These are phyloP conservation scores for Crassisporium funariophilum DNA, from an alignment of 768 basidiomycete species.

Conservation along the genomic window DNA sequence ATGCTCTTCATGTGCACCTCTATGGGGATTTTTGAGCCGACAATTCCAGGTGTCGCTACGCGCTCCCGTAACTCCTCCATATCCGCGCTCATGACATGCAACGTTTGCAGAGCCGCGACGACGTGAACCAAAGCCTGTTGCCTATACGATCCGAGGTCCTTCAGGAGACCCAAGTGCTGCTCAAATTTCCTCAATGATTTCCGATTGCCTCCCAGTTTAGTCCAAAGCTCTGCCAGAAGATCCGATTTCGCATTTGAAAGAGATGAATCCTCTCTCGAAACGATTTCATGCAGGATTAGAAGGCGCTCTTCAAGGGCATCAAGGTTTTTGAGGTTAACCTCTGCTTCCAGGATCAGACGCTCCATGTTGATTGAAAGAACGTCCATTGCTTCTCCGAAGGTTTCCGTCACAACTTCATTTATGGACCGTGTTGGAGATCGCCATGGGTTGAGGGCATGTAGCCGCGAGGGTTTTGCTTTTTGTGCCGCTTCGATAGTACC, in stretches of 20 bases:
- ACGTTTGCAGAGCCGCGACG: conserved; percentile 59
- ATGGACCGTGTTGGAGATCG: conserved; percentile 30
- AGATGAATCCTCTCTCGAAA: conserved; percentile 56
- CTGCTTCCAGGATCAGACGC: conserved; percentile 69
- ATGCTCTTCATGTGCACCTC: conserved; percentile 81
- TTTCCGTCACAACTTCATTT: conserved; percentile 48
- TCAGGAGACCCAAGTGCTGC: conserved; percentile 53
- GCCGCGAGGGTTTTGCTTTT: conserved; percentile 33
- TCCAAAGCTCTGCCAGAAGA: conserved; percentile 71
- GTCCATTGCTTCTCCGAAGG: conserved; percentile 66
- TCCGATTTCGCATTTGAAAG: conserved; percentile 48
- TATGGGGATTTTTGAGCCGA: conserved; percentile 60
- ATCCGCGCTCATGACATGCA: conserved; percentile 67
- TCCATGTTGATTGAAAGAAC: conserved; percentile 52
- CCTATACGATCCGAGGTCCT: conserved; percentile 57
- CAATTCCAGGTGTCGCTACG: conserved; percentile 66
- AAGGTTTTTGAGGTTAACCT: conserved; percentile 55
- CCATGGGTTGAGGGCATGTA: conserved; percentile 43
- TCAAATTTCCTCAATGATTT: conserved; percentile 50
- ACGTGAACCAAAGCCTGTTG: conserved; percentile 67
- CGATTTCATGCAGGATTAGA: conserved; percentile 54
- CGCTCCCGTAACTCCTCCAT: conserved; percentile 78
- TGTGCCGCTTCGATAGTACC: conserved; percentile 51
- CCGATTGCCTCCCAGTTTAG: conserved; percentile 63
- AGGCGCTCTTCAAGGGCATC: conserved; percentile 66